Percentiles rank a stretch among this genome's conserved stretches.
These are phyloP conservation scores for Spergularia bocconei DNA, from an alignment of 148 eudicot genomes.

Conservation along the genomic window DNA sequence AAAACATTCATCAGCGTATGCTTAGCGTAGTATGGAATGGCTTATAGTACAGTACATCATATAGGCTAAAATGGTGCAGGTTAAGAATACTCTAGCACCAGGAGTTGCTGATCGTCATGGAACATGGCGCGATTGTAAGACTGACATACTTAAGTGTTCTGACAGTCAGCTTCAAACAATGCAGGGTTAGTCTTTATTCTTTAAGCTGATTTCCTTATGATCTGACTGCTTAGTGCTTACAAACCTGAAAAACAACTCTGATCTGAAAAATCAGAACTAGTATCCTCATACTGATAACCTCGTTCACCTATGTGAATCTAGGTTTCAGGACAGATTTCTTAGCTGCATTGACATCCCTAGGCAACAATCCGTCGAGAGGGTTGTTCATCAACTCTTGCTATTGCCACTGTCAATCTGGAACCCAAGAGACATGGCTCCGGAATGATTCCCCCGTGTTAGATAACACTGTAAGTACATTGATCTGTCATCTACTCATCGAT, in stretches of 20 bases:
- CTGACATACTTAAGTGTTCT: constrained; percentile 66
- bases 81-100: constrained; percentile 73
- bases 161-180: constrained; percentile 54
- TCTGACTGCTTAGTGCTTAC: not conserved
- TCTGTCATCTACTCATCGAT: not conserved
- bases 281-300: not conserved
- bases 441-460: constrained; percentile 58
- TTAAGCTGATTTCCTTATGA: not conserved
- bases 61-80: constrained; percentile 30
- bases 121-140: constrained; percentile 70
- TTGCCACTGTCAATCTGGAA: constrained; percentile 84
- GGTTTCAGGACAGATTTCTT: constrained; percentile 61
- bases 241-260: too few species aligned
- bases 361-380: constrained; percentile 54
- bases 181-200: constrained; percentile 53
- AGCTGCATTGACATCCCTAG: constrained; percentile 51
- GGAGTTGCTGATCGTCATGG: constrained; percentile 52
- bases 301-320: constrained; percentile 25
- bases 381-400: constrained; percentile 79
- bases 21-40: not conserved
- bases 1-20: too few species aligned
- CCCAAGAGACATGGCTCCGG: constrained; percentile 81
- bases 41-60: not conserved
- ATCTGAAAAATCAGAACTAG: too few species aligned
- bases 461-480: constrained; percentile 36